Evolutionary conservation across 768 basidiomycete genomes (phyloP), one percentile per base, ranked within the genome.

Genomic region (Lactifluus subvellereus): DNA sequence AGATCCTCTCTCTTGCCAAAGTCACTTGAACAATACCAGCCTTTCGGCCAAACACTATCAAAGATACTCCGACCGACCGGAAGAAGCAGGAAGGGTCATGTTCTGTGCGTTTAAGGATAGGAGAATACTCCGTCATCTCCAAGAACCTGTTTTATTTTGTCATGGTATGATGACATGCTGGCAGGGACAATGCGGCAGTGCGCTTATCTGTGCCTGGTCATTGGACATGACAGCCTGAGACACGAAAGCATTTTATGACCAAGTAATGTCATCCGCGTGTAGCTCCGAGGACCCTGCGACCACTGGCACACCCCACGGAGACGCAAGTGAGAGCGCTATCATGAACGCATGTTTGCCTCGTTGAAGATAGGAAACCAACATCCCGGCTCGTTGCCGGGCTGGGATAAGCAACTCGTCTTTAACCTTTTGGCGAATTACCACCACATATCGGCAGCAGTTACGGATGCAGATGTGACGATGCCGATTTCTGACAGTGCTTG

Each of bases 361-460:
- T 62, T 54, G 61, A 43, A 61, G 58, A 54, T 66, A 55, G 38
- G 33, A 59, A 43, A 38, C 54, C 56, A 27, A 67, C 32, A 54
- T 50, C 27, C 52, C 30, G 60, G 56, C 56, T 53, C 59, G 42
- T 38, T 51, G 33, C 47, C 60, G 42, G 4, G 35, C 37, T 49
- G 32, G 61, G 58, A 57, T 65, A 59, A 61, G 65, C 54, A 58
- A 58, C n/a, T 53, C 61, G 40, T 45, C 43, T 58, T 67, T 67
- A 67, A 16, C 67, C 64, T 67, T 67, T 67, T 67, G 67, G 67
- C 67, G 65, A 67, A 59, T 67, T 67, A 51, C 66, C 64, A 63
- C 65, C 62, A 35, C 53, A 55, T 53, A 43, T 32, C 64, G 57
- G 64, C 48, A 48, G 54, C 59, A 57, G 40, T 57, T 30, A 60